These are phyloP conservation scores for Fusarium equiseti DNA, from an alignment of 2,329 filamentous ascomycete genomes.

Conservation along the genomic window DNA sequence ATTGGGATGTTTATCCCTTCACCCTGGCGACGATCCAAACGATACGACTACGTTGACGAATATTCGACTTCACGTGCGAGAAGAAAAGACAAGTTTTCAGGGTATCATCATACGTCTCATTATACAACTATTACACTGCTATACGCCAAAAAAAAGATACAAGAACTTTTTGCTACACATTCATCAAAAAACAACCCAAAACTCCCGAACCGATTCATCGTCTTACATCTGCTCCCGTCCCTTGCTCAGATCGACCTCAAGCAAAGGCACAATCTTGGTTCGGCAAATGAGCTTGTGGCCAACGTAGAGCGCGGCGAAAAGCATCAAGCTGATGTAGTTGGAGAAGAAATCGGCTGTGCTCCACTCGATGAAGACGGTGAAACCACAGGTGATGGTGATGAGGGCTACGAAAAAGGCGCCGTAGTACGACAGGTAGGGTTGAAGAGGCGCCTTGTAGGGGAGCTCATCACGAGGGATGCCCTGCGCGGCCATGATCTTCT, in stretches of 20 bases:
- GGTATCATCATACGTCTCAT: conserved; percentile 48
- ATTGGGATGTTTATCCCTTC: not conserved
- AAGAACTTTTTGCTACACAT: conserved; percentile 22
- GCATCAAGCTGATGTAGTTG: conserved; percentile 72
- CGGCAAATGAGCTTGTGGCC: conserved; percentile 69
- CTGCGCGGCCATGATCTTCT: conserved; percentile 68
- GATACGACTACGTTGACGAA: not conserved
- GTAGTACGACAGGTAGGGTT: conserved; percentile 74
- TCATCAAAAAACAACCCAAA: conserved; percentile 22
- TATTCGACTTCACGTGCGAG: conserved; percentile 4
- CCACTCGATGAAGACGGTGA: conserved; percentile 76
- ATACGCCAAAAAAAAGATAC: conserved; percentile 31
- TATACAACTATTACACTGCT: conserved; percentile 36
- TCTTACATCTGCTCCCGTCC: conserved; percentile 37
- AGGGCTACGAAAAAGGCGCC: conserved; percentile 74
- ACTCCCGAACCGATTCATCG: conserved; percentile 9
- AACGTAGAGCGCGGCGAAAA: conserved; percentile 70
- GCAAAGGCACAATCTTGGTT: conserved; percentile 54
- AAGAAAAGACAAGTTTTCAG: conserved; percentile 9
- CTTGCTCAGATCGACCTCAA: conserved; percentile 53
- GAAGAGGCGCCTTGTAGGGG: conserved; percentile 70
- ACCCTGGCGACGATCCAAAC: not conserved
- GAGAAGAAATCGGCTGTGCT: conserved; percentile 71
- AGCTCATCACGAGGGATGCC: conserved; percentile 68
- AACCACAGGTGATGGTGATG: conserved; percentile 76